Percentiles rank a stretch among this genome's conserved stretches.
Conservation (phyloP, 23 red algal genomes). For the Gracilaria gracilis region DNA sequence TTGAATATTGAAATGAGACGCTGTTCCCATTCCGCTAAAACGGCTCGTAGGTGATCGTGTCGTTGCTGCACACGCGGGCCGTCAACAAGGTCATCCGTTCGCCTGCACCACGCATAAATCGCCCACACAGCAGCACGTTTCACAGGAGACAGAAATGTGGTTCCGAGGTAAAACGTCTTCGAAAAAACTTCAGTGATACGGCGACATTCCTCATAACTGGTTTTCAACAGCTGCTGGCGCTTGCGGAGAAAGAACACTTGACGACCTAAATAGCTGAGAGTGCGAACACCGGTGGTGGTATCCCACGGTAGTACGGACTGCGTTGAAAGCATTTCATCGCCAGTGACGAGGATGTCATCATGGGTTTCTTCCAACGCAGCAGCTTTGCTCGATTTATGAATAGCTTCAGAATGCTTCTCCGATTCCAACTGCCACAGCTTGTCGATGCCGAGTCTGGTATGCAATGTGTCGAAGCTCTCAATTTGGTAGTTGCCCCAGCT, state of each 20-base stretch:
- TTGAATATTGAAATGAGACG: constrained; percentile 69
- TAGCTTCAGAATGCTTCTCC: neutral
- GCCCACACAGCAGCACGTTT: constrained; percentile 96
- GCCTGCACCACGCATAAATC: constrained; percentile 95
- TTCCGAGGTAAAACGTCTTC: constrained; percentile 98
- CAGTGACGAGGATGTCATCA: constrained; percentile 21
- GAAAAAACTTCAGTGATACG: constrained; percentile 90
- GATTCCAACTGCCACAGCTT: constrained; percentile 24
- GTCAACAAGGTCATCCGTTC: constrained; percentile 97
- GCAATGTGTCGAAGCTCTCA: constrained; percentile 52
- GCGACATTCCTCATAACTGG: constrained; percentile 89
- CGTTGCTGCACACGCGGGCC: constrained; percentile 86
- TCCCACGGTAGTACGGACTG: constrained; percentile 70
- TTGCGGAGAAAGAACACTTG: constrained; percentile 66
- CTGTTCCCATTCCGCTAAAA: constrained; percentile 81
- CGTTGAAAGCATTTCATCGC: neutral
- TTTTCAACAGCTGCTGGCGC: constrained; percentile 58
- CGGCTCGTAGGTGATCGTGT: constrained; percentile 49
- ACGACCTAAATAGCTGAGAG: constrained; percentile 71
- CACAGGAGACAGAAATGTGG: constrained; percentile 68
- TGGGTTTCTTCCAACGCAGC: neutral
- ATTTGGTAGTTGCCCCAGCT: neutral
- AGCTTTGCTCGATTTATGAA: neutral
- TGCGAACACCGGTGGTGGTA: constrained; percentile 70
- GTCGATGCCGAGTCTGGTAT: constrained; percentile 57